These are phyloP conservation scores for Phyllosticta citriasiana DNA, from an alignment of 2,329 filamentous ascomycete species.

Conservation along the genomic window DNA sequence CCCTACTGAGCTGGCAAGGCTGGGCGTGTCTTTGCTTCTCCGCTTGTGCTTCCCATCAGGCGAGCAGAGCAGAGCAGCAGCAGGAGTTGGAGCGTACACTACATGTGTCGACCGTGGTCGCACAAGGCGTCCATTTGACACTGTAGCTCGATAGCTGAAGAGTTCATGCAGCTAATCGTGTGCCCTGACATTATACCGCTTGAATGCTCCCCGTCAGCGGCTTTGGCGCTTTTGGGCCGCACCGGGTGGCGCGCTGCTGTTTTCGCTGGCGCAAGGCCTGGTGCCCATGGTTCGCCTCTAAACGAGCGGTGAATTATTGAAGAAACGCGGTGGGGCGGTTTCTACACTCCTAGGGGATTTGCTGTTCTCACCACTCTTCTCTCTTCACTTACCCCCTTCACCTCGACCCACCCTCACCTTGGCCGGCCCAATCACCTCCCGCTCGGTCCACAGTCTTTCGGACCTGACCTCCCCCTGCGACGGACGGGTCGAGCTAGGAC, in stretches of 20 bases:
- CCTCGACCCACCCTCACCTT: too few relatives aligned
- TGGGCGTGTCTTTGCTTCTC: not conserved
- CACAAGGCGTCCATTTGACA: not conserved
- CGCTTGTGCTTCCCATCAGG: not conserved
- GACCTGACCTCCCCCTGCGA: conserved; percentile 13
- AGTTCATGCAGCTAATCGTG: not conserved
- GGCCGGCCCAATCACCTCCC: conserved; percentile 15
- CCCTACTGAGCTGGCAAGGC: not conserved
- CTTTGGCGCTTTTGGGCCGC: not conserved
- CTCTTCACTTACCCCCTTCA: too few relatives aligned
- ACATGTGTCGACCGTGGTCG: not conserved
- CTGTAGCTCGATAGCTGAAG: not conserved
- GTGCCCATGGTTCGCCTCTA: not conserved
- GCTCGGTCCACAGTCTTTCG: conserved; percentile 17
- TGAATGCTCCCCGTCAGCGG: too few relatives aligned
- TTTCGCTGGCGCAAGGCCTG: not conserved
- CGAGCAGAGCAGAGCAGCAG: not conserved
- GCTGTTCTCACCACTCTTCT: too few relatives aligned
- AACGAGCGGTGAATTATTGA: too few relatives aligned
- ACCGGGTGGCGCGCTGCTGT: not conserved
- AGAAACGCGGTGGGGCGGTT: too few relatives aligned
- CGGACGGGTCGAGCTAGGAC: not conserved
- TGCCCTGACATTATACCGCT: not conserved
- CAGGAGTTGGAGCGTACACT: not conserved
- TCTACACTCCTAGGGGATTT: too few relatives aligned